Conservation (phyloP, 2,329 filamentous ascomycete genomes). For the Colletotrichum spinosum region DNA sequence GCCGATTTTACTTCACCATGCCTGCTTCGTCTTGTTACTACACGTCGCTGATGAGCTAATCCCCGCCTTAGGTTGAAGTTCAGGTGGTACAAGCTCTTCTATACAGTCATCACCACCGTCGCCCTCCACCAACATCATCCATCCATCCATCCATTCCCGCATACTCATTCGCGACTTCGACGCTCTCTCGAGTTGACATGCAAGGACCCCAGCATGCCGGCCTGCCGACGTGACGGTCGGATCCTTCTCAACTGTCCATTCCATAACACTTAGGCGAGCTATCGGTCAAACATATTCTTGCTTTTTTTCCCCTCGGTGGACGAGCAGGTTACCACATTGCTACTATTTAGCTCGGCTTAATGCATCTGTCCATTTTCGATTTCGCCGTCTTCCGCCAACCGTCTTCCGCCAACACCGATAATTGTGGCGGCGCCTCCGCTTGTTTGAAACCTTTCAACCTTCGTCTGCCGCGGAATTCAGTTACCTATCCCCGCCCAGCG, state of each 20-base stretch:
- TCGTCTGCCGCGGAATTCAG: background rate
- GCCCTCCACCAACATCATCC: background rate
- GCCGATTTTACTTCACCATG: background rate
- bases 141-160: background rate
- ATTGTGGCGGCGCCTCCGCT: conserved; percentile 8
- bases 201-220: conserved; percentile 6
- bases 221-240: conserved; percentile 7
- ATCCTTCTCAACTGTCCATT: background rate
- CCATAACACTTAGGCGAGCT: background rate
- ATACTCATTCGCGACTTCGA: conserved; percentile 1
- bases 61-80: background rate
- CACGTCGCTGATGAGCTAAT: conserved; percentile 27
- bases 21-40: background rate
- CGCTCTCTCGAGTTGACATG: background rate
- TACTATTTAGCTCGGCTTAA: background rate
- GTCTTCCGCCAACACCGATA: background rate
- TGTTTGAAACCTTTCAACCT: conserved; percentile 22
- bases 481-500: background rate
- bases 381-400: background rate
- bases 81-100: conserved; percentile 19
- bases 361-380: conserved; percentile 3
- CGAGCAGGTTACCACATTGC: conserved; percentile 10
- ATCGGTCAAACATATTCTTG: background rate
- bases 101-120: conserved; percentile 6
- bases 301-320: background rate